Percentiles rank a stretch among this genome's conserved stretches.
Evolutionary conservation across 2,329 filamentous ascomycete species (phyloP).

Genomic region (Aspergillus fumigatus): DNA sequence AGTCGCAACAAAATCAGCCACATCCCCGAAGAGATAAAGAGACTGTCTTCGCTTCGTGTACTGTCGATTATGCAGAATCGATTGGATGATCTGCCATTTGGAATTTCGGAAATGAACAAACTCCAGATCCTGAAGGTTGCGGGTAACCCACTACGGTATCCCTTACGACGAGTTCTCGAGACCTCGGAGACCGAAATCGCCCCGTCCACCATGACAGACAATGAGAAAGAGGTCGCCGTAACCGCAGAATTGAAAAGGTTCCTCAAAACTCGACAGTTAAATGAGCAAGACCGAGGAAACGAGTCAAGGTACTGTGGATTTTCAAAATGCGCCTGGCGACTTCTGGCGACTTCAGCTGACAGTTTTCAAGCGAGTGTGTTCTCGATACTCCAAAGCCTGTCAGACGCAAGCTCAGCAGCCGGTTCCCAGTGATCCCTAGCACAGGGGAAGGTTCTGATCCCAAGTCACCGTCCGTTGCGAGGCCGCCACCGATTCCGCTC

Average conservation of each 20-base stretch:
- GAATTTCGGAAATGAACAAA: slow-evolving; percentile 83
- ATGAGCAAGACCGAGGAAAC: slow-evolving; percentile 44
- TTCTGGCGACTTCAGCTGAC: background rate
- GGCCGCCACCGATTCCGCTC: slow-evolving; percentile 72
- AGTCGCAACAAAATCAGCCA: slow-evolving; percentile 78
- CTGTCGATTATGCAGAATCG: slow-evolving; percentile 82
- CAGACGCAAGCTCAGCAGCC: slow-evolving; percentile 50
- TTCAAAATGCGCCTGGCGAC: background rate
- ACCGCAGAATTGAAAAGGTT: slow-evolving; percentile 58
- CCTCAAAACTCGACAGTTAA: slow-evolving; percentile 45
- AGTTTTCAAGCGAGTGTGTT: slow-evolving; percentile 58
- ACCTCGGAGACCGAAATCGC: slow-evolving; percentile 62
- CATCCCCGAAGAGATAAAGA: slow-evolving; percentile 74
- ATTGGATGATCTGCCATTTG: slow-evolving; percentile 77
- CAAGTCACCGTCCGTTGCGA: slow-evolving; percentile 62
- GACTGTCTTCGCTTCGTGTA: slow-evolving; percentile 80
- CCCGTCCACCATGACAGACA: slow-evolving; percentile 50
- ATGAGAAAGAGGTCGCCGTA: slow-evolving; percentile 57
- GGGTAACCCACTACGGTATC: slow-evolving; percentile 79
- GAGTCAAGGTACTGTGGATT: slow-evolving; percentile 36
- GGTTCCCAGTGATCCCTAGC: slow-evolving; percentile 55
- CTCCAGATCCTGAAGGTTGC: slow-evolving; percentile 85
- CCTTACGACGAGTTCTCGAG: slow-evolving; percentile 65
- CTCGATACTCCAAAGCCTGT: slow-evolving; percentile 72
- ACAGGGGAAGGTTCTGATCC: slow-evolving; percentile 60